phyloP scores from a whole-genome alignment of 805 yeast genomes.

The Pichia gijzeniarum region DNA sequence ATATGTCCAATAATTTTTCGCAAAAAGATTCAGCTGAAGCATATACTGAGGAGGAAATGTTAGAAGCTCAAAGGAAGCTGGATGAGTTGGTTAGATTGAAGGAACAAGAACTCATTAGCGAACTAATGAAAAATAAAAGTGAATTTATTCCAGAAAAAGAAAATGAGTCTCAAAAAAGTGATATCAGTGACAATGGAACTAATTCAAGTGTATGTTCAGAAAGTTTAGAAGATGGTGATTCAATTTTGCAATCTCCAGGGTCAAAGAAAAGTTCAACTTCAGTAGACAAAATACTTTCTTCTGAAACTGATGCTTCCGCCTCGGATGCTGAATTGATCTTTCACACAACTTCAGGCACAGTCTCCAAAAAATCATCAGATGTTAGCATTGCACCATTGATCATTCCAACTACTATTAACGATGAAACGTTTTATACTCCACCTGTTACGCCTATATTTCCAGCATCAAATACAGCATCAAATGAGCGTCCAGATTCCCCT shows the following conservation, averaged over 20 bases:
- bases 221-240: slow-evolving; percentile 11
- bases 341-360: background rate
- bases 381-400: background rate
- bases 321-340: slow-evolving; percentile 5
- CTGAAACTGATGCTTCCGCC: background rate
- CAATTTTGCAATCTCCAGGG: background rate
- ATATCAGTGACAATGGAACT: background rate
- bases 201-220: background rate
- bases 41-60: slow-evolving; percentile 23
- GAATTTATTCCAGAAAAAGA: slow-evolving; percentile 15
- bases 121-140: slow-evolving; percentile 17
- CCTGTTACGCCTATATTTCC: slow-evolving; percentile 5
- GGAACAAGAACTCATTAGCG: slow-evolving; percentile 25
- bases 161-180: slow-evolving; percentile 5
- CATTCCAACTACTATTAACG: background rate
- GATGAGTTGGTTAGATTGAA: slow-evolving; percentile 23
- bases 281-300: background rate
- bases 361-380: background rate
- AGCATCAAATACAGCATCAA: background rate
- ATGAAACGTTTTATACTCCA: slow-evolving; percentile 7
- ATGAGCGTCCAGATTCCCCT: background rate
- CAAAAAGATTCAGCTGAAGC: slow-evolving; percentile 2
- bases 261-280: background rate
- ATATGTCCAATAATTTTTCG: too few relatives aligned
- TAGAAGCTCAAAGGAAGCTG: slow-evolving; percentile 23